Base-by-base conservation (phyloP, 805 yeast genomes). In the Nakazawaea ambrosiae region DNA sequence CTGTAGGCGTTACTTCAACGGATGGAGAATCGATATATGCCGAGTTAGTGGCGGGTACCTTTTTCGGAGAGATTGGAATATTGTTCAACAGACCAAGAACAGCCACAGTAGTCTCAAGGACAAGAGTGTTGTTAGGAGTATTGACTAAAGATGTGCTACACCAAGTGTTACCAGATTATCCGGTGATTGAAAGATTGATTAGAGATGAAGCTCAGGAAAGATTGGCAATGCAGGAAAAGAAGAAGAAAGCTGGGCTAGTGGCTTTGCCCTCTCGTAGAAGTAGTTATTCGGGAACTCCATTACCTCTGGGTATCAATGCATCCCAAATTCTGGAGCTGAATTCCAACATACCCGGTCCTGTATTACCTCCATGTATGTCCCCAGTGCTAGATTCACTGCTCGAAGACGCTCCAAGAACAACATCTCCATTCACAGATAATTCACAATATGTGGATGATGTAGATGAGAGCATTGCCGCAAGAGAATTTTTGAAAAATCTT, bases 181-280 rank as follows among this genome's bases (percentile, higher is more conserved):
- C 90, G 0, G 54, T 59, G 2, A 73, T 82, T 27, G 89, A 81
- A 51, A 60, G 84, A 41, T 64, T 77, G 33, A 80, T 82, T 30
- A 61, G 89, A 44, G 86, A 82, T 53, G 90, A 82, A 50, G 89
- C 87, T 3, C 88, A 82, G 49, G 88, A 81, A 52, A 63, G 90
- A 36, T 58, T 82, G 42, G 80, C 82, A 4, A 73, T 79, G 76
- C 79, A 73, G 47, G 85, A 78, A 36, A 77, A 80, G 53, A 66
- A 75, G 49, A 70, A 67, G 44, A 58, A 68, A 40, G 61, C 65
- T 35, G 69, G 68, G 11, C 57, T 65, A 20, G 43, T 56, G 16
- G 49, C 56, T 19, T 43, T 49, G 12, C 44, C 48, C 14, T 43
- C 49, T 5, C 42, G 37, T 23, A 34, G 39, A 17, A 36, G 39